A percentile compares a stretch with the other conserved stretches of the same genome.
Evolutionary conservation across 164 flowering plant species (phyloP).

Genomic region (Kalanchoe fedtschenkoi): DNA sequence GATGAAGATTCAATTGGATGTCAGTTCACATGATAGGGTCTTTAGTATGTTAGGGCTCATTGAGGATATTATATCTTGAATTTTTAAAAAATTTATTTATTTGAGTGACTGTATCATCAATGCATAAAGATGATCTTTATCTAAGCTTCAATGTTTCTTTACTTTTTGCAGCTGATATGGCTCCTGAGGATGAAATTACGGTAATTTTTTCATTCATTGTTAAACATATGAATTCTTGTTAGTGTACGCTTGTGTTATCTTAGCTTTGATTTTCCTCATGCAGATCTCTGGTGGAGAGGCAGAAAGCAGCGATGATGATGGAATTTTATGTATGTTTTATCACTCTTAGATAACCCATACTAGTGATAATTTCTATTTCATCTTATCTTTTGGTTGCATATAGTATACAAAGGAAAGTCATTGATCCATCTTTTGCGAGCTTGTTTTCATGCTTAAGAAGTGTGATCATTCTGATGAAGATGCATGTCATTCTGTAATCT

Average conservation of each 20-base stretch:
- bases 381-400: not conserved
- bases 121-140: not conserved
- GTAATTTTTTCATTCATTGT: conserved; percentile 17
- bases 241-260: not conserved
- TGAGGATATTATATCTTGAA: not conserved
- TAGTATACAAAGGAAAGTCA: not conserved
- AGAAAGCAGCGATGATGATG: conserved; percentile 65
- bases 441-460: not conserved
- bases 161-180: conserved; percentile 35
- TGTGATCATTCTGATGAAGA: no score
- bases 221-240: not conserved
- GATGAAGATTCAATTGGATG: conserved; percentile 50
- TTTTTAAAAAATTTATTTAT: not conserved
- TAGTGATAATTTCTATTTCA: not conserved
- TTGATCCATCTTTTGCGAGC: not conserved
- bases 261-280: conserved; percentile 5
- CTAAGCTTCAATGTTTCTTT: not conserved
- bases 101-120: not conserved
- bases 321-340: conserved; percentile 70
- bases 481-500: no score
- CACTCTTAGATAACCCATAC: not conserved
- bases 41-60: not conserved
- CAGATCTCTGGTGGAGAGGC: conserved; percentile 42
- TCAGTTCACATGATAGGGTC: conserved; percentile 21
- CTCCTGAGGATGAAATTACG: conserved; percentile 37